Percentiles rank a stretch among this genome's conserved stretches.
Conservation (phyloP, 2,329 filamentous ascomycete genomes). For the Coniella lustricola region DNA sequence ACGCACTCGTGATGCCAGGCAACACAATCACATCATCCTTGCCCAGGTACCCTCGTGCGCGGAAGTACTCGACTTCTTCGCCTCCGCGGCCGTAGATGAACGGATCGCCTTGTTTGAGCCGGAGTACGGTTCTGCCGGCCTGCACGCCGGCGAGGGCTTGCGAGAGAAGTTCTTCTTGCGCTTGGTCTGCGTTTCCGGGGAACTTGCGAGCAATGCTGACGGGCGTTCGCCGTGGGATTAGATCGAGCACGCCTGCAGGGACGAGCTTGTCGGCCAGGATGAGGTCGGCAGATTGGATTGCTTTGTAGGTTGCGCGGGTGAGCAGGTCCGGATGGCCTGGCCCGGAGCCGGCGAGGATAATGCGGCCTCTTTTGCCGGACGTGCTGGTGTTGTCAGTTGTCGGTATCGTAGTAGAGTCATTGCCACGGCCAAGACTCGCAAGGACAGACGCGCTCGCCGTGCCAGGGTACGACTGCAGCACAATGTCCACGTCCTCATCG, state of each 20-base stretch:
- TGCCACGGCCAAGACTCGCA: constrained; percentile 12
- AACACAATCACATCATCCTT: constrained; percentile 61
- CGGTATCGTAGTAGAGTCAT: constrained; percentile 8
- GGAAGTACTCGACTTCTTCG: constrained; percentile 85
- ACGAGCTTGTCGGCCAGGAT: constrained; percentile 82
- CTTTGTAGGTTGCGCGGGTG: constrained; percentile 72
- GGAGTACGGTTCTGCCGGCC: constrained; percentile 70
- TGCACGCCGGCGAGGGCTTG: constrained; percentile 62
- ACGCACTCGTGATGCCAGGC: constrained; percentile 82
- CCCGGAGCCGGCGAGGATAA: constrained; percentile 86
- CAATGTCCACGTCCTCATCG: constrained; percentile 68
- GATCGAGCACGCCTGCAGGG: constrained; percentile 74
- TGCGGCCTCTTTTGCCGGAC: constrained; percentile 46
- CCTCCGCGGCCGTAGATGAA: constrained; percentile 94
- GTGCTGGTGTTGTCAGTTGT: constrained; percentile 19
- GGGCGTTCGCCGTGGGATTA: constrained; percentile 82
- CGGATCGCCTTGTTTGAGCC: constrained; percentile 93
- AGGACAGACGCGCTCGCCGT: constrained; percentile 12
- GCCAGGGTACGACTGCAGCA: constrained; percentile 65
- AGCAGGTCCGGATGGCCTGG: constrained; percentile 90
- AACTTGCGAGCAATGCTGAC: constrained; percentile 95
- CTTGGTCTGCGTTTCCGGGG: constrained; percentile 89
- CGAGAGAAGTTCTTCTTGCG: constrained; percentile 81
- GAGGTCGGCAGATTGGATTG: constrained; percentile 68
- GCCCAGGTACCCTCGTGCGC: constrained; percentile 49